Evolutionary conservation across 495 filamentous ascomycete genomes (phyloP).

Genomic region (Penicillium tannophilum): DNA sequence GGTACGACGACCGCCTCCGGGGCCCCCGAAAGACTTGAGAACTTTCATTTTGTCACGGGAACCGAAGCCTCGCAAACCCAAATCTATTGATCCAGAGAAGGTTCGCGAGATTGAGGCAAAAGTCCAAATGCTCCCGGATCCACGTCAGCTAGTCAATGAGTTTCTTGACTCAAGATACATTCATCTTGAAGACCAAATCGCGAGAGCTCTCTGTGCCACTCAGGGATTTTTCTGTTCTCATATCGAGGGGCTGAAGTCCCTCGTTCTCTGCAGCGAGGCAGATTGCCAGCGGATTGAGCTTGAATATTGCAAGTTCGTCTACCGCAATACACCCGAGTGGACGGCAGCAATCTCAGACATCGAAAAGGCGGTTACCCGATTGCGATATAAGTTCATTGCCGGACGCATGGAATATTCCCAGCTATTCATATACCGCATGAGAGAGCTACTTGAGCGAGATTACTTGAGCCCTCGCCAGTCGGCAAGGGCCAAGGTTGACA

Average conservation of each 20-base stretch:
- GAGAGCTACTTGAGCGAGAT: conserved; percentile 8
- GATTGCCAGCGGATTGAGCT: conserved; percentile 10
- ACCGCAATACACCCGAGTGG: conserved; percentile 5
- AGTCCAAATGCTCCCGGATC: neutral
- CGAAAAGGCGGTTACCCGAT: neutral
- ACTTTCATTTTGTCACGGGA: conserved; percentile 15
- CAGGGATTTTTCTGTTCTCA: neutral
- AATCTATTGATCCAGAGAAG: conserved; percentile 9
- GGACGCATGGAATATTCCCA: neutral
- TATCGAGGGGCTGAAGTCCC: neutral
- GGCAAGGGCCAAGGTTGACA: conserved; percentile 23
- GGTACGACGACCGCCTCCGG: neutral
- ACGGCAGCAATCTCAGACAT: neutral
- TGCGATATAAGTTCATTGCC: neutral
- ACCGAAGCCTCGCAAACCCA: conserved; percentile 3
- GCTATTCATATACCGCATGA: neutral
- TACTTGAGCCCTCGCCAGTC: conserved; percentile 22
- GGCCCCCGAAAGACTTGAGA: conserved; percentile 6
- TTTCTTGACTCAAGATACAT: conserved; percentile 12
- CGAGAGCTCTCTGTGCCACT: neutral
- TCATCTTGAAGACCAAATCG: neutral
- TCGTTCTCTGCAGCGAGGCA: conserved; percentile 4
- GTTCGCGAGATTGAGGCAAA: conserved; percentile 9
- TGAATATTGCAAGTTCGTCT: conserved; percentile 23
- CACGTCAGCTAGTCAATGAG: neutral